Conservation (phyloP, 208 protist genomes). For the Trypanosoma avium region DNA sequence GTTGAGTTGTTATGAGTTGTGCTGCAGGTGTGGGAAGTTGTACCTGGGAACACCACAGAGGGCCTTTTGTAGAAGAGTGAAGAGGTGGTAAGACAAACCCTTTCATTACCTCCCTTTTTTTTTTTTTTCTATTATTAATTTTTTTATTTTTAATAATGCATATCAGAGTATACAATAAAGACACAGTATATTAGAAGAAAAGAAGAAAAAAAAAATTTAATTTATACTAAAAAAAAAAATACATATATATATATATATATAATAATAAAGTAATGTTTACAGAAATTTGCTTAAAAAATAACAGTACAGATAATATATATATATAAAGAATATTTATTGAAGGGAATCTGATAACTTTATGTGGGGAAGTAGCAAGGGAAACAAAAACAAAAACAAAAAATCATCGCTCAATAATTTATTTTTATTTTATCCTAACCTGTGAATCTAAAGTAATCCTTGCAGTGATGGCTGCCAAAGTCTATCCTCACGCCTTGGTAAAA, state of each 20-base stretch:
- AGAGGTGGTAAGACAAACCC: conserved; percentile 23
- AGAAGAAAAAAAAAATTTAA: too few species aligned
- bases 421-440: background rate
- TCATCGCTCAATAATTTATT: background rate
- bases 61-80: background rate
- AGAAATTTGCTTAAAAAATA: too few species aligned
- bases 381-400: background rate
- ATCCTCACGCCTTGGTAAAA: conserved; percentile 74
- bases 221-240: background rate
- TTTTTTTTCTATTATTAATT: background rate
- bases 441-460: conserved; percentile 20
- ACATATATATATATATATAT: too few species aligned
- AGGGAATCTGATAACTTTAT: background rate
- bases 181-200: too few species aligned
- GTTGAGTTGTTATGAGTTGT: background rate
- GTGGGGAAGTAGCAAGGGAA: background rate
- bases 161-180: background rate
- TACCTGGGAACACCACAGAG: conserved; percentile 13
- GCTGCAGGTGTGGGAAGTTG: background rate
- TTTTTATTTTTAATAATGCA: background rate
- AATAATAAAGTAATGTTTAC: too few species aligned
- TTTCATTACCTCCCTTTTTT: conserved; percentile 8
- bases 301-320: too few species aligned
- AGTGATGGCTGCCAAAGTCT: conserved; percentile 72
- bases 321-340: too few species aligned